Conservation (phyloP, 2,329 filamentous ascomycete genomes). For the Colletotrichum orbiculare region DNA sequence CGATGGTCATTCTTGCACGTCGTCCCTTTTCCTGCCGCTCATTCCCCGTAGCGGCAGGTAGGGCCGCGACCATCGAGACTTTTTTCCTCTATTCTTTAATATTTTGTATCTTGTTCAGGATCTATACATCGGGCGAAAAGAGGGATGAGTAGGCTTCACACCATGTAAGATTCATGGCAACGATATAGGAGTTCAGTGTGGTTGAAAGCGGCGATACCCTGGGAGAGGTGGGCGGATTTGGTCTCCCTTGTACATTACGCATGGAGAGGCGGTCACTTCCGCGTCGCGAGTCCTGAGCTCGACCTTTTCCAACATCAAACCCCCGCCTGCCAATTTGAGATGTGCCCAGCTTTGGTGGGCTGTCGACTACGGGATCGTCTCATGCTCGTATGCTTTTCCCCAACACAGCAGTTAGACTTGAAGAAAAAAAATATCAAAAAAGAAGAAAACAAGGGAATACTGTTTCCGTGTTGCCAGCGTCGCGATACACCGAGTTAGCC, state of each 20-base stretch:
- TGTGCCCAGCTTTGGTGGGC: not conserved
- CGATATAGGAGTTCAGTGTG: constrained; percentile 28
- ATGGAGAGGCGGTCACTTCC: constrained; percentile 10
- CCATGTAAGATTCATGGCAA: constrained; percentile 14
- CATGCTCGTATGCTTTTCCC: constrained; percentile 8
- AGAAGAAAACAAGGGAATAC: too few relatives aligned
- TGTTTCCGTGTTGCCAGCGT: too few relatives aligned
- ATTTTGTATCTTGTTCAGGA: constrained; percentile 32
- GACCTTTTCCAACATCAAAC: constrained; percentile 10
- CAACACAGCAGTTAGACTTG: too few relatives aligned
- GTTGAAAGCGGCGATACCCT: constrained; percentile 29
- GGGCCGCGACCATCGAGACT: constrained; percentile 1
- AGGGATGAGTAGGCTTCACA: constrained; percentile 10
- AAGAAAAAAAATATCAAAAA: too few relatives aligned
- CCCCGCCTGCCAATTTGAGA: constrained; percentile 32
- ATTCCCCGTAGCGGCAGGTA: not conserved
- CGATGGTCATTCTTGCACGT: not conserved
- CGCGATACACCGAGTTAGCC: too few relatives aligned
- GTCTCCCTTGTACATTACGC: constrained; percentile 31
- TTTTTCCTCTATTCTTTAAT: constrained; percentile 32
- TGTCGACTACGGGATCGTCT: constrained; percentile 21
- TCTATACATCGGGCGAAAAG: constrained; percentile 24
- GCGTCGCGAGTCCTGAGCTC: constrained; percentile 4
- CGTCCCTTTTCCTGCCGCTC: not conserved
- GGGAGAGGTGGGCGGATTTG: constrained; percentile 12